Evolutionary conservation across 192 early-diverging fungal species (phyloP), one percentile per base, ranked within the genome.

Genomic region (Phlyctochytrium bullatum): DNA sequence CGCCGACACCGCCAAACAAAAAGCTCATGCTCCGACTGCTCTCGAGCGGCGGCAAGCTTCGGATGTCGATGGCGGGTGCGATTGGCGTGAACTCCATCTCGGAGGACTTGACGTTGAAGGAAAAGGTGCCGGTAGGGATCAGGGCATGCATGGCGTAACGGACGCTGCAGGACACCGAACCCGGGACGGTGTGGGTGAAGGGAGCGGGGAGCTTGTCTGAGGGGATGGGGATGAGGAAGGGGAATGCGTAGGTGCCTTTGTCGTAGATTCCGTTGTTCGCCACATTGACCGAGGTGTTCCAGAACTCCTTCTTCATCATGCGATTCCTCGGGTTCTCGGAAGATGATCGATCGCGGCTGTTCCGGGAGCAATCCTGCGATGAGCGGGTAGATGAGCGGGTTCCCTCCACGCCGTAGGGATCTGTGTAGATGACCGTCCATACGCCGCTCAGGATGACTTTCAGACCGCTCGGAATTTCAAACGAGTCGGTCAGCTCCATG

Each of bases 151-250:
- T 25, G 16, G 14, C 25, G 27, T 57, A 57, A 27, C 14, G 10
- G 6, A 57, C 25, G 54, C 54, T 24, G 54, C 54, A 57, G 10
- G 27, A 57, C 10, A 25, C 6, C 6, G 54, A 24, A 6, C 27
- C 54, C 6, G 54, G 54, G 25, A 6, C 25, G 12, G 16, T 6
- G 27, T 57, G 27, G 27, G 6, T 27, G 54, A 57, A 57, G 12
- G 54, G 54, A 14, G 54, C 54, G 27, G 54, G 54, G 20, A 57
- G 54, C 40, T 47, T 47, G 27, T 57, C 54, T 10, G 54, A 6
- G 6, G 54, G 54, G 10, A 57, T 57, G 14, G 54, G 25, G 20
- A 14, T 10, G 6, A 6, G 4, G 27, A 57, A 57, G 54, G 16
- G 27, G 12, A 57, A 24, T 28, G 12, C 25, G 27, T 27, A 28